Percentiles rank a stretch among this genome's conserved stretches.
These are phyloP conservation scores for Fusarium algeriense DNA, from an alignment of 2,329 filamentous ascomycete species.

Conservation along the genomic window DNA sequence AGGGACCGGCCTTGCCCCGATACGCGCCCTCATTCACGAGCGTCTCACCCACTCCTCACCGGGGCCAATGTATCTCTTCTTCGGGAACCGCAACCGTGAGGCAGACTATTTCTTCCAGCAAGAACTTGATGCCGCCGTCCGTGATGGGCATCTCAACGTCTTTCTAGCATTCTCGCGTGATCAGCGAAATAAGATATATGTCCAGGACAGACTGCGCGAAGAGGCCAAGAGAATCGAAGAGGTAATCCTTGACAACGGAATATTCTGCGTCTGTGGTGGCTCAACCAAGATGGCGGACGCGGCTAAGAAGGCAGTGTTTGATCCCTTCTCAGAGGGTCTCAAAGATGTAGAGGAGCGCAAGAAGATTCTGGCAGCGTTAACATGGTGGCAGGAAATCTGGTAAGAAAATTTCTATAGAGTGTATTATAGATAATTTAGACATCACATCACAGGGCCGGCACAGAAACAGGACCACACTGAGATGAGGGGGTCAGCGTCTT, in stretches of 20 bases:
- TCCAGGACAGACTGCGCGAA: conserved; percentile 66
- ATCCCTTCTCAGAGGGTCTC: conserved; percentile 58
- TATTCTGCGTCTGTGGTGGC: conserved; percentile 68
- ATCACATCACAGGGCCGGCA: neutral
- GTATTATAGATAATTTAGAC: conserved; percentile 7
- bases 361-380: conserved; percentile 52
- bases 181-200: conserved; percentile 63
- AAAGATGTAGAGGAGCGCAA: conserved; percentile 56
- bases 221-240: conserved; percentile 52
- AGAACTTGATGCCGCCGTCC: conserved; percentile 71
- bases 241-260: conserved; percentile 55
- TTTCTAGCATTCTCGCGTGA: conserved; percentile 64
- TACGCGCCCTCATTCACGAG: conserved; percentile 84
- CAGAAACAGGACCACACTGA: neutral
- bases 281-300: conserved; percentile 69
- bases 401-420: conserved; percentile 44
- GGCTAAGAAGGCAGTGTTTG: conserved; percentile 64
- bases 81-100: conserved; percentile 80
- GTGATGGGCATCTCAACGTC: conserved; percentile 48
- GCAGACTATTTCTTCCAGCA: conserved; percentile 85
- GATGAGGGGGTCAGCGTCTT: neutral
- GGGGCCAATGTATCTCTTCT: conserved; percentile 75
- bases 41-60: conserved; percentile 57
- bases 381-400: conserved; percentile 72
- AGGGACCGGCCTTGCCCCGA: conserved; percentile 88